Evolutionary conservation across 257 asterid species (phyloP).

Genomic region (Solanum neorickii): DNA sequence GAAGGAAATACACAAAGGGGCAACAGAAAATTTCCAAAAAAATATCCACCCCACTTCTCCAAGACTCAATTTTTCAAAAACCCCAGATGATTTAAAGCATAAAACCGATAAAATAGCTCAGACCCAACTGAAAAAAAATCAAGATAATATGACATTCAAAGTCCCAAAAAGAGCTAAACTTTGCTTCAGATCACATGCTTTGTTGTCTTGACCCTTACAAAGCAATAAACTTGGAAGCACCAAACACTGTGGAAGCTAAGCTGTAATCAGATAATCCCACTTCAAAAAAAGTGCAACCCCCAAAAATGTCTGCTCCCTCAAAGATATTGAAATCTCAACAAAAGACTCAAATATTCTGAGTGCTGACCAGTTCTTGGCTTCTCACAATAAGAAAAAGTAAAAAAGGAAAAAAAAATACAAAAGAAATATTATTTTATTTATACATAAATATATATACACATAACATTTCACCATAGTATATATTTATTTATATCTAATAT

Average conservation of each 20-base stretch:
- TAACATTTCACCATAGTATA: neutral
- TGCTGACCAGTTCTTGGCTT: slow-evolving; percentile 28
- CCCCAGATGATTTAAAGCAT: neutral
- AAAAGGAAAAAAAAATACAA: neutral
- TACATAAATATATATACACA: neutral
- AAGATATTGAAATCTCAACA: slow-evolving; percentile 27
- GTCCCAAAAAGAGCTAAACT: neutral
- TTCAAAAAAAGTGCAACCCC: slow-evolving; percentile 25
- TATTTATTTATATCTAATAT: neutral
- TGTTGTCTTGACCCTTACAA: slow-evolving; percentile 7
- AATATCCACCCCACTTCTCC: neutral
- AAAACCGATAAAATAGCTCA: slow-evolving; percentile 5
- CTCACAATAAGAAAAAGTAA: slow-evolving; percentile 10
- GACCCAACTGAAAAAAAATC: slow-evolving; percentile 16
- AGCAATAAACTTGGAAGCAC: neutral
- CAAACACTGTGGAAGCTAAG: neutral
- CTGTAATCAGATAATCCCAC: slow-evolving; percentile 15
- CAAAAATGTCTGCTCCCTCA: slow-evolving; percentile 24
- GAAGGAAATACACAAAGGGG: neutral
- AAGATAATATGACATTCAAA: slow-evolving; percentile 7
- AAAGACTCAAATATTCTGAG: slow-evolving; percentile 38
- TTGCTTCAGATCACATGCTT: slow-evolving; percentile 7
- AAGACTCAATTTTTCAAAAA: slow-evolving; percentile 11
- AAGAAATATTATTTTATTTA: neutral
- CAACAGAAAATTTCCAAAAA: neutral